Percentiles rank a stretch among this genome's conserved stretches.
Conservation (phyloP, 371 early-diverging fungal genomes). For the Circinella umbellata region DNA sequence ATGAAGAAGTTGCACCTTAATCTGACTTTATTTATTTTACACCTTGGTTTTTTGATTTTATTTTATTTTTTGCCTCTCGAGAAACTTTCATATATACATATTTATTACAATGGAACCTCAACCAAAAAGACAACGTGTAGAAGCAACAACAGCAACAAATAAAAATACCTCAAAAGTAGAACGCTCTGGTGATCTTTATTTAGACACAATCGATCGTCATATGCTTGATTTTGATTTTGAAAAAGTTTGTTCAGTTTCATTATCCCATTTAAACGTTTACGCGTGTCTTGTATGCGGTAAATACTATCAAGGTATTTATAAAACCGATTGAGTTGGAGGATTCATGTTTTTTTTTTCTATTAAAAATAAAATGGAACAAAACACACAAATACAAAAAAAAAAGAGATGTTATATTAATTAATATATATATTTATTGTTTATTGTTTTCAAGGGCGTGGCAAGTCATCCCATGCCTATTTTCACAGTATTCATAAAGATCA, state of each 20-base stretch:
- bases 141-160: slow-evolving; percentile 12
- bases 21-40: too few relatives aligned
- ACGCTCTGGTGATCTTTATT: slow-evolving; percentile 54
- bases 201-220: slow-evolving; percentile 81
- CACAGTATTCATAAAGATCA: slow-evolving; percentile 96
- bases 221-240: slow-evolving; percentile 98
- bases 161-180: slow-evolving; percentile 18
- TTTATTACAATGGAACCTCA: slow-evolving; percentile 27
- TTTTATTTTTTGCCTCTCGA: too few relatives aligned
- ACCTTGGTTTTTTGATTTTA: too few relatives aligned
- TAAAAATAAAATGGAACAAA: background rate
- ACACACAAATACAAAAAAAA: background rate
- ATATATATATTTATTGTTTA: too few relatives aligned
- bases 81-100: too few relatives aligned
- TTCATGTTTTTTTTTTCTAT: too few relatives aligned
- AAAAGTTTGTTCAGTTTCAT: slow-evolving; percentile 93
- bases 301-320: slow-evolving; percentile 87
- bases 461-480: slow-evolving; percentile 92
- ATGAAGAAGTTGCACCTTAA: too few relatives aligned
- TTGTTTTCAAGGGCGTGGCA: slow-evolving; percentile 77
- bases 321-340: background rate
- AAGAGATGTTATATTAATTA: too few relatives aligned
- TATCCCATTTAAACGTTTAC: slow-evolving; percentile 94
- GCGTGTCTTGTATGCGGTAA: slow-evolving; percentile 97
- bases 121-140: slow-evolving; percentile 38